phyloP scores from a whole-genome alignment of 208 protist genomes.

The Naegleria fowleri region DNA sequence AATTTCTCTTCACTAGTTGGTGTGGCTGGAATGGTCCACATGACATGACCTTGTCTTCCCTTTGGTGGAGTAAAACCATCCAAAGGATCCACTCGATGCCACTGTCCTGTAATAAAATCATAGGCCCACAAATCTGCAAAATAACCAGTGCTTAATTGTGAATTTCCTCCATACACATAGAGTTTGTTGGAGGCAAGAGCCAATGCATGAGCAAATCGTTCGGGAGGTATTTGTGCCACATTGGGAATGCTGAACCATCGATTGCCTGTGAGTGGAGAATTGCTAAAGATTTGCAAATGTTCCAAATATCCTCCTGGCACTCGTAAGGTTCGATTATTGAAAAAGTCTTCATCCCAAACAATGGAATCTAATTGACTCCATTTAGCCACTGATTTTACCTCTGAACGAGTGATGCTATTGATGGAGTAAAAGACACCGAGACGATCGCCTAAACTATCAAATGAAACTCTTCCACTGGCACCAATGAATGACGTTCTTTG shows the following conservation, averaged over 20 bases:
- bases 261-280: neutral
- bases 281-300: neutral
- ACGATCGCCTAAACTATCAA: neutral
- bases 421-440: neutral
- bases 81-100: neutral
- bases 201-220: neutral
- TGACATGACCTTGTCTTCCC: neutral
- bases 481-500: neutral
- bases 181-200: neutral
- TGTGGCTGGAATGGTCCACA: neutral
- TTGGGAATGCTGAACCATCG: neutral
- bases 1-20: neutral
- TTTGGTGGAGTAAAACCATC: neutral
- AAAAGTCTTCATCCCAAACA: neutral
- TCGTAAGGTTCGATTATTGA: neutral
- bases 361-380: neutral
- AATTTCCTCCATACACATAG: neutral
- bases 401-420: neutral
- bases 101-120: neutral
- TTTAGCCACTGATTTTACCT: neutral
- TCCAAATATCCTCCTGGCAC: neutral
- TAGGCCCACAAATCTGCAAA: neutral
- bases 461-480: neutral
- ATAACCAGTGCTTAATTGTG: neutral
- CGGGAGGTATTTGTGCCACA: neutral